These are phyloP conservation scores for Cyberlindnera lachancei DNA, from an alignment of 805 yeast genomes.

Conservation along the genomic window DNA sequence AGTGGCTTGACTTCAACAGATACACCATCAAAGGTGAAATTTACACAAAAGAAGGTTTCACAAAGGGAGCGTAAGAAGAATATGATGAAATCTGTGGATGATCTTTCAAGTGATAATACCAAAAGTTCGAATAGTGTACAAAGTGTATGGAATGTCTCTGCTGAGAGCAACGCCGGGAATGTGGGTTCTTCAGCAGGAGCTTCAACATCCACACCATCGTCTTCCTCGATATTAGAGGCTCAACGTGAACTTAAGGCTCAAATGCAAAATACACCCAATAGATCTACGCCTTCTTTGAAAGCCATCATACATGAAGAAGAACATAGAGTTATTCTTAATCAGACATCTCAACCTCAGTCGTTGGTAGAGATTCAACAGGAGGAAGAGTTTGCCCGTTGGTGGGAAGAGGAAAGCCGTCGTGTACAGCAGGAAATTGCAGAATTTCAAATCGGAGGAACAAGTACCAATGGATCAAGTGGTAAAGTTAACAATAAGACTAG, in stretches of 20 bases:
- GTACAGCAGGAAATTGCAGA: constrained; percentile 39
- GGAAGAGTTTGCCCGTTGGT: constrained; percentile 82
- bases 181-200: too few species aligned
- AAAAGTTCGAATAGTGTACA: too few species aligned
- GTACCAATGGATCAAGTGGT: background rate
- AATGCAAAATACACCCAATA: constrained; percentile 12
- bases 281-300: constrained; percentile 26
- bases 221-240: constrained; percentile 15
- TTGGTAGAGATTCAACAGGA: constrained; percentile 72
- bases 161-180: too few species aligned
- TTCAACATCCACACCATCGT: too few species aligned
- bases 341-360: constrained; percentile 31
- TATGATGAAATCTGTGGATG: constrained; percentile 19
- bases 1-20: too few species aligned
- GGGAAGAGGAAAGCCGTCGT: constrained; percentile 69
- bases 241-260: too few species aligned
- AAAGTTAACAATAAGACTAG: background rate
- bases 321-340: constrained; percentile 28
- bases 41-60: constrained; percentile 25
- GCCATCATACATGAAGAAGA: constrained; percentile 44
- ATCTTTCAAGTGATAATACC: too few species aligned
- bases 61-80: constrained; percentile 52
- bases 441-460: background rate
- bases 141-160: too few species aligned
- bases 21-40: constrained; percentile 9